Evolutionary conservation across 345 rosid species (phyloP).

Genomic region (Euphorbia tirucalli): DNA sequence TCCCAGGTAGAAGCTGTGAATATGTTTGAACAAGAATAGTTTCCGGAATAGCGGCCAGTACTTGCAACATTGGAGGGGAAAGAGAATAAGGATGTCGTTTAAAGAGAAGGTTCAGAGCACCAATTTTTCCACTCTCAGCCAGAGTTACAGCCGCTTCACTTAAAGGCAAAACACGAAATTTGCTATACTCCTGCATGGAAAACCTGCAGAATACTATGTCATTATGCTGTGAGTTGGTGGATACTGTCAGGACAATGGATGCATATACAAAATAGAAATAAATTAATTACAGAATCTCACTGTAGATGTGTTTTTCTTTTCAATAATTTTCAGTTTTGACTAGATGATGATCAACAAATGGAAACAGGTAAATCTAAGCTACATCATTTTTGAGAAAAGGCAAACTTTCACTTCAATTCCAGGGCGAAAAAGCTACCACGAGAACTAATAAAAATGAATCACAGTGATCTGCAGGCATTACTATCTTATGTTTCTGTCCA

Average conservation of each 20-base stretch:
- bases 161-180: conserved; percentile 70
- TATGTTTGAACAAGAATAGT: conserved; percentile 83
- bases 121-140: conserved; percentile 93
- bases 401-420: not conserved
- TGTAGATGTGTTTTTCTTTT: not conserved
- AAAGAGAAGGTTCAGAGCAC: conserved; percentile 84
- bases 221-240: conserved; percentile 40
- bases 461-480: not conserved
- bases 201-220: conserved; percentile 64
- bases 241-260: conserved; percentile 17
- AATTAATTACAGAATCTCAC: not conserved
- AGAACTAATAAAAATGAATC: not conserved
- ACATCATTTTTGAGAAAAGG: not conserved
- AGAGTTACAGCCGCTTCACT: conserved; percentile 66
- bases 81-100: conserved; percentile 94
- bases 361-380: not conserved
- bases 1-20: conserved; percentile 93
- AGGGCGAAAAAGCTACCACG: not conserved
- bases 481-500: not conserved
- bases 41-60: conserved; percentile 86
- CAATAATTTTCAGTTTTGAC: not conserved
- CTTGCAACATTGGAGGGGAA: conserved; percentile 55
- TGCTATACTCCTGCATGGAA: conserved; percentile 78
- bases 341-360: not conserved
- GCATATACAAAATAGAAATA: not conserved